phyloP scores from a whole-genome alignment of 2,329 filamentous ascomycete genomes.

The Xylariomycetidae sp. region DNA sequence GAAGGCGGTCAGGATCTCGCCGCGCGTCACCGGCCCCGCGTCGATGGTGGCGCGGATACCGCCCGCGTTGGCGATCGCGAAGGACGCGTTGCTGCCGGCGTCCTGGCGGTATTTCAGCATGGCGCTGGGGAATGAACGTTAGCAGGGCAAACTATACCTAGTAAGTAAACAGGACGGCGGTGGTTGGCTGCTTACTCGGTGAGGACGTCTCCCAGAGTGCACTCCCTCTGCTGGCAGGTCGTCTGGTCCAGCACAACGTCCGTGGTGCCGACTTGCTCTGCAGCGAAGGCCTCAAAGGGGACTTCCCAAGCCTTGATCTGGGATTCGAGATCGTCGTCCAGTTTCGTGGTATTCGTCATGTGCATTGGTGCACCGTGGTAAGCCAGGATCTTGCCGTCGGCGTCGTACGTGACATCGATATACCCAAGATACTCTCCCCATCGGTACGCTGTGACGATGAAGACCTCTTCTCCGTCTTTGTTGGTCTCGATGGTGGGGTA shows the following conservation, averaged over 20 bases:
- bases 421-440: conserved; percentile 65
- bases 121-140: conserved; percentile 40
- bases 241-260: conserved; percentile 53
- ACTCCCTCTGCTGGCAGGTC: conserved; percentile 52
- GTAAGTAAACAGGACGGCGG: not conserved
- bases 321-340: conserved; percentile 50
- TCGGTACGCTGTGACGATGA: conserved; percentile 60
- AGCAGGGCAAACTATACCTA: conserved; percentile 16
- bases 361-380: conserved; percentile 61
- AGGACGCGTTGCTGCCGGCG: conserved; percentile 39
- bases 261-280: conserved; percentile 49
- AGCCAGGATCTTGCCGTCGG: conserved; percentile 52
- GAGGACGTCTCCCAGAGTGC: conserved; percentile 50
- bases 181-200: conserved; percentile 38
- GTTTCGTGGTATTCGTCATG: conserved; percentile 53
- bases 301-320: conserved; percentile 53
- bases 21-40: conserved; percentile 53
- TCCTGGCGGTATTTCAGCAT: conserved; percentile 56
- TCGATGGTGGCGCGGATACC: conserved; percentile 60
- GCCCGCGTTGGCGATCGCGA: conserved; percentile 58
- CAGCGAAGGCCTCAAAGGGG: conserved; percentile 55
- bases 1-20: conserved; percentile 58
- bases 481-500: conserved; percentile 61
- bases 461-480: conserved; percentile 58
- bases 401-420: conserved; percentile 60